Base-by-base conservation (phyloP, 768 basidiomycete species). In the Mycena vulgaris region DNA sequence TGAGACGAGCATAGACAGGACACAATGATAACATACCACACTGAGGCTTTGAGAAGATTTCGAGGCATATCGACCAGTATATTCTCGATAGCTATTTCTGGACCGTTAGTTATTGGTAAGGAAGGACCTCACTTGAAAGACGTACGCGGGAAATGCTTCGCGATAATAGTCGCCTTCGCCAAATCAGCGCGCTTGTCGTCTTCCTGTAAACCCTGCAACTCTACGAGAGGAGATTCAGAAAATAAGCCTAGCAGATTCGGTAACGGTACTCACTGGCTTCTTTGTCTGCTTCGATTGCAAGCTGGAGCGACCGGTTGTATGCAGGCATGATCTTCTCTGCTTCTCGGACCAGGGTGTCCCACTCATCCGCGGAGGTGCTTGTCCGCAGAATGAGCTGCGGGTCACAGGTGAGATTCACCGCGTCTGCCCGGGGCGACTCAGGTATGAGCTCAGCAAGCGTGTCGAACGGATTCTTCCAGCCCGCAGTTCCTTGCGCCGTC, bases 101-200 rank as follows among this genome's bases (percentile, higher is more conserved):
- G 3, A 55, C 23, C 4, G 49, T 51, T 35, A 37, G 16, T n/a
- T n/a, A n/a, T n/a, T n/a, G 39, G 39, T 19, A 40, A 16, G 33
- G 39, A n/a, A 35, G 28, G 49, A 16, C 10, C 19, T 10, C 4
- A 37, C 17, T 42, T 6, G 0, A 16, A 16, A 19, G 33, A 70
- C 67, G 42, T 66, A 73, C 72, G 63, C 14, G 72, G 68, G 31
- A 73, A 73, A 23, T 73, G 60, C 14, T 61, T 30, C 2, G 68
- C 49, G 4, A 70, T 67, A 23, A 67, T 48, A 6, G 30, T 17
- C 2, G 59, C 48, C 47, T 73, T 73, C 5, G 31, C 23, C 17
- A n/a, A 7, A 23, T 73, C 72, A 0, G 68, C 56, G 0, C 68
- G 68, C 33, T 49, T 45, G 25, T 70, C 68, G 25, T 63, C 68